phyloP scores from a whole-genome alignment of 306 rosid genomes.

The Cucumis melo region DNA sequence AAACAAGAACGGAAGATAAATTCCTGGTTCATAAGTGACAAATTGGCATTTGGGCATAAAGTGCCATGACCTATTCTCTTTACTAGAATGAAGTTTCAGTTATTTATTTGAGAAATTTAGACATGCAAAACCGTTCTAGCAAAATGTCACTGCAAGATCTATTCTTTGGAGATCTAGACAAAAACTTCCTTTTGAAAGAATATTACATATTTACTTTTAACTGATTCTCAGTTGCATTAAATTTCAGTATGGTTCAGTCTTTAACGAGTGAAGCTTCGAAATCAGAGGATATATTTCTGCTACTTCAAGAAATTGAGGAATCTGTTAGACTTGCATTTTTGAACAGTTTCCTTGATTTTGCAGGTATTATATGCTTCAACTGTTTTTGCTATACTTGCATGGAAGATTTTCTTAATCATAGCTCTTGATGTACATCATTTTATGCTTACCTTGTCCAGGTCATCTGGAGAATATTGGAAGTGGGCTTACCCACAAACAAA shows the following conservation, averaged over 20 bases:
- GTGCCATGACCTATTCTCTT: neutral
- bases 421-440: constrained; percentile 15
- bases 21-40: neutral
- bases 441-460: constrained; percentile 32
- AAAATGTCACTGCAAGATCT: neutral
- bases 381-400: constrained; percentile 9
- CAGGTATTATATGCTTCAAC: constrained; percentile 52
- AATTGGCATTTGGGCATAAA: neutral
- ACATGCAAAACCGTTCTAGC: neutral
- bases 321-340: constrained; percentile 92
- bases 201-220: neutral
- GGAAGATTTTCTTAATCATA: neutral
- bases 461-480: constrained; percentile 67
- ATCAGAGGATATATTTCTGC: constrained; percentile 73
- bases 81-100: neutral
- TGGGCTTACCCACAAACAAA: constrained; percentile 49
- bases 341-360: constrained; percentile 88
- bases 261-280: constrained; percentile 72
- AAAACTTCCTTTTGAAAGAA: neutral
- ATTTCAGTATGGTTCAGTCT: constrained; percentile 71
- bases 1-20: neutral
- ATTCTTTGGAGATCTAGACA: neutral
- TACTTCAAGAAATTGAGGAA: constrained; percentile 88
- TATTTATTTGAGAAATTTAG: neutral
- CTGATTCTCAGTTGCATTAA: constrained; percentile 11